phyloP scores from a whole-genome alignment of 176 grass and related monocot genomes.

The Phoenix dactylifera region DNA sequence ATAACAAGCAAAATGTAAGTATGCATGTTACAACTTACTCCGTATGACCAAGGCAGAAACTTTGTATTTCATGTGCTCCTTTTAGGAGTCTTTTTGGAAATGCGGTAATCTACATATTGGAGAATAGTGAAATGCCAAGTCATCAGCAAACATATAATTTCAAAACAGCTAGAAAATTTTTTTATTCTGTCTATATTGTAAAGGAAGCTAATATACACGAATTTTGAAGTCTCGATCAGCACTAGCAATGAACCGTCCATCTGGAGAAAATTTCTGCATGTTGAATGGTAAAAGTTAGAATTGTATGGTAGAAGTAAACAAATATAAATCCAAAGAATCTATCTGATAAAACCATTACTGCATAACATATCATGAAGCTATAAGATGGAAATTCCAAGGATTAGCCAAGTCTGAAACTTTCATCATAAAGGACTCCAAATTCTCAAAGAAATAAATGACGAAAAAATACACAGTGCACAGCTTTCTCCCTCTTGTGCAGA shows the following conservation, averaged over 20 bases:
- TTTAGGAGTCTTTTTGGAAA: conserved; percentile 59
- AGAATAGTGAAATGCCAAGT: conserved; percentile 18
- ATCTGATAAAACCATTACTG: too few species aligned
- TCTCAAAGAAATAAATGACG: too few species aligned
- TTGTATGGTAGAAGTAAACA: too few species aligned
- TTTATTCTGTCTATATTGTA: not conserved
- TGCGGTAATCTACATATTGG: conserved; percentile 44
- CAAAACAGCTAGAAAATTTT: not conserved
- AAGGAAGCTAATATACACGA: conserved; percentile 42
- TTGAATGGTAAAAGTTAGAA: conserved; percentile 6
- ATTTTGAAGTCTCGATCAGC: conserved; percentile 95
- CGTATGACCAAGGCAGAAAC: conserved; percentile 97
- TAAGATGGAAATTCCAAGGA: too few species aligned
- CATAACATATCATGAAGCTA: too few species aligned
- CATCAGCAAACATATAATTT: too few species aligned
- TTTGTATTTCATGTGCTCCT: conserved; percentile 80
- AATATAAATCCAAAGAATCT: too few species aligned
- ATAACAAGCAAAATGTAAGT: not conserved
- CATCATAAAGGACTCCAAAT: too few species aligned
- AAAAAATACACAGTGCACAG: too few species aligned
- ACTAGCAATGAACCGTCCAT: conserved; percentile 80
- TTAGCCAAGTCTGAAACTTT: too few species aligned
- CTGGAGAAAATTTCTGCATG: conserved; percentile 75
- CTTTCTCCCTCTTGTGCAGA: too few species aligned
- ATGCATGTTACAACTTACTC: conserved; percentile 38